Conservation (phyloP, 495 filamentous ascomycete genomes). For the Trichoderma asperelloides region DNA sequence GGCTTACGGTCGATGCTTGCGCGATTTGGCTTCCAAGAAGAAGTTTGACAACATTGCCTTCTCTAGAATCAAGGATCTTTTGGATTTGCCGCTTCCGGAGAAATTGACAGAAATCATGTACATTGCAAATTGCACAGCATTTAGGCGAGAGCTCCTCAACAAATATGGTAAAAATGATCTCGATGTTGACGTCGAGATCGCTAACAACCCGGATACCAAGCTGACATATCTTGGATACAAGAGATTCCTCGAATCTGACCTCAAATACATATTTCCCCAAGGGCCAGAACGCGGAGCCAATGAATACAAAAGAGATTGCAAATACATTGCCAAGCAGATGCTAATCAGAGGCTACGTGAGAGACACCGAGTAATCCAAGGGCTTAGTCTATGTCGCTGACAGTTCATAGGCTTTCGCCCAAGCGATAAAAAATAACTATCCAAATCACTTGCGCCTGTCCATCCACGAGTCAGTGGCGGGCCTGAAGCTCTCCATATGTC, state of each 20-base stretch:
- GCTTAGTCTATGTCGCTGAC: not conserved
- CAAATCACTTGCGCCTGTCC: conserved; percentile 45
- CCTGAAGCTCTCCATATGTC: conserved; percentile 43
- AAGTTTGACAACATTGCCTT: conserved; percentile 34
- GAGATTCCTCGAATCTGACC: conserved; percentile 46
- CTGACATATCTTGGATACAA: conserved; percentile 53
- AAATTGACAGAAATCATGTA: conserved; percentile 36
- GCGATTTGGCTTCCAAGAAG: conserved; percentile 27
- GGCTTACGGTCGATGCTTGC: conserved; percentile 39
- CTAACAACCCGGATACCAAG: conserved; percentile 39
- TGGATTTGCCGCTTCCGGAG: conserved; percentile 31
- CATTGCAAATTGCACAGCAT: conserved; percentile 35
- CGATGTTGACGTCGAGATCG: conserved; percentile 37
- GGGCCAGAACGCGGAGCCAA: conserved; percentile 31
- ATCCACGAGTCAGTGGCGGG: conserved; percentile 47
- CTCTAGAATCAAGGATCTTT: conserved; percentile 39
- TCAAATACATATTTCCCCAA: conserved; percentile 35
- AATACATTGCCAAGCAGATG: conserved; percentile 25
- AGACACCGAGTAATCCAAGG: not conserved
- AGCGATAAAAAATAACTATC: conserved; percentile 35
- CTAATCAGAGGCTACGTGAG: conserved; percentile 43
- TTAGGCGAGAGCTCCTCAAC: conserved; percentile 35
- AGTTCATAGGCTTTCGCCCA: conserved; percentile 37
- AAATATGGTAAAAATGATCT: conserved; percentile 33
- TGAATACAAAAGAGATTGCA: conserved; percentile 14